Conservation (phyloP, 1,284 basidiomycete species). For the Spongiforma sp. region DNA sequence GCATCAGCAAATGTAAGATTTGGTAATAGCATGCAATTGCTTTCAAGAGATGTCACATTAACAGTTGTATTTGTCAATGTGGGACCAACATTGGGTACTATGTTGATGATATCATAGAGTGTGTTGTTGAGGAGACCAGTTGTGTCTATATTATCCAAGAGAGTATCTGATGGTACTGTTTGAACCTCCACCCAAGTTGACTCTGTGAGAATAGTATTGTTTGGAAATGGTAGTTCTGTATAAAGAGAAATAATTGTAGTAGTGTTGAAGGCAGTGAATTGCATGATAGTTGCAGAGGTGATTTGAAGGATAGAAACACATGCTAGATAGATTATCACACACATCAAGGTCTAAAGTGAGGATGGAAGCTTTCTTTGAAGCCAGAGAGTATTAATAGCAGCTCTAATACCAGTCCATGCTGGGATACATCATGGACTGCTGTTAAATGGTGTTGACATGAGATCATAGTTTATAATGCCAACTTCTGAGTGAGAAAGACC, state of each 20-base stretch:
- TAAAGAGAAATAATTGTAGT: background rate
- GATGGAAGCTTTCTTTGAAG: constrained; percentile 4
- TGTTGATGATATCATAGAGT: constrained; percentile 2
- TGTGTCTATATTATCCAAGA: background rate
- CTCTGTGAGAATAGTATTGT: background rate
- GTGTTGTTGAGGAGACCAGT: constrained; percentile 7
- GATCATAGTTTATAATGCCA: background rate
- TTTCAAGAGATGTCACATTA: background rate
- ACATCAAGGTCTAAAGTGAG: constrained; percentile 7
- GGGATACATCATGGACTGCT: background rate
- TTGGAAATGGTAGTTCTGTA: background rate
- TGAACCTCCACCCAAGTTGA: background rate
- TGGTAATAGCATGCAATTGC: background rate
- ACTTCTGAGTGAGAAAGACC: background rate
- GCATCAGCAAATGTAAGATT: background rate
- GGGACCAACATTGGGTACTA: background rate
- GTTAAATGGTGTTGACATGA: background rate
- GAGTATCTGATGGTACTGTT: background rate
- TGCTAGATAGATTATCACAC: constrained; percentile 9
- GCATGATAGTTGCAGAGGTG: constrained; percentile 17
- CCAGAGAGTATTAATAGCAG: constrained; percentile 5
- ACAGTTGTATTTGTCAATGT: background rate
- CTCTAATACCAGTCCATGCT: constrained; percentile 5
- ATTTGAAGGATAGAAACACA: constrained; percentile 14
- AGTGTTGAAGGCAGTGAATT: constrained; percentile 16